Evolutionary conservation across 1,284 basidiomycete genomes (phyloP), one percentile per base, ranked within the genome.

Genomic region (Cutaneotrichosporon arboriforme): DNA sequence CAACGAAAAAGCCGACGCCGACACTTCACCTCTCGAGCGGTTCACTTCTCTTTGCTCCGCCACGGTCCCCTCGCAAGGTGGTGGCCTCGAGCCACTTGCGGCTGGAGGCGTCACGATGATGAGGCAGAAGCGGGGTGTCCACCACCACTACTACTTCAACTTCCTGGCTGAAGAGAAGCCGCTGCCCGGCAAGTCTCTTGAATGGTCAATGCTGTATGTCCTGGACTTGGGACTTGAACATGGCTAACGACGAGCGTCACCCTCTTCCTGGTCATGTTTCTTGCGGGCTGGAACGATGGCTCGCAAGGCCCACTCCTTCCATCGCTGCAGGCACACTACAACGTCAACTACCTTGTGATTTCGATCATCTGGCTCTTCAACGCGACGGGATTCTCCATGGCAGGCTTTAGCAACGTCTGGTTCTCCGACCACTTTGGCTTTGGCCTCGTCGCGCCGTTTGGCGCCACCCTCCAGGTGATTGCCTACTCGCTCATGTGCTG

Each of bases 251-350:
- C 17, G 26, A 66, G 65, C 26, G 49, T 35, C 2, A 60, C 64
- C 0, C 49, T 70, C 13, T 73, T 65, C 55, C 46, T 66, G 36
- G 63, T 68, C 38, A 71, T 72, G 68, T 68, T 72, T 45, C 47
- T 82, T 13, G 71, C 75, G 4, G 83, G 83, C 8, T 84, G 82
- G 82, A 84, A 83, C 63, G 83, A 84, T 63, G 80, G 79, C 1
- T 78, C 79, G 12, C 79, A 79, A n/a, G 83, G 83, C 0, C 82
- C 83, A 3, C 69, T 84, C 14, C 66, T 84, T 1, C 83, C 82
- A n/a, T 73, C 76, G 2, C 78, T 84, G 14, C 82, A 83, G 61
- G 66, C 66, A 1, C 70, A 79, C 50, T 84, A 84, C 61, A 40
- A 64, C 37, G 67, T 69, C 46, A 59, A 69, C 57, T 72, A 72